Percentiles rank a stretch among this genome's conserved stretches.
These are phyloP conservation scores for Aspergillus piperis DNA, from an alignment of 2,329 filamentous ascomycete genomes.

Conservation along the genomic window DNA sequence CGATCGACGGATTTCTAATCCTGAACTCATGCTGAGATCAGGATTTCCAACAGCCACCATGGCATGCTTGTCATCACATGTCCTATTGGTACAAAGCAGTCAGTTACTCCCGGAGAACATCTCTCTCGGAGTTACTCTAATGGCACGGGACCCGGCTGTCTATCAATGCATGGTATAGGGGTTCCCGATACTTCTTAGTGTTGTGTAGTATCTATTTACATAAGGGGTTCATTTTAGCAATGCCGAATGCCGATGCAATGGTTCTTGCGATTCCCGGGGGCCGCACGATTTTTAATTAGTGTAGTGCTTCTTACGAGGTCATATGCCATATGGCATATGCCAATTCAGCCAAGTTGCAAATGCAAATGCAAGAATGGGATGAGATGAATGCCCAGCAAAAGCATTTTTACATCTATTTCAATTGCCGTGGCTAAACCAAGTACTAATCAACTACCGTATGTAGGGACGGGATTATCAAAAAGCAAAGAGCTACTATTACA, in stretches of 20 bases:
- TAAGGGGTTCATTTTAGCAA: not conserved
- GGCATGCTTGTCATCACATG: no score
- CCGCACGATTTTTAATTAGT: not conserved
- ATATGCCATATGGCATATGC: not conserved
- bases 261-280: not conserved
- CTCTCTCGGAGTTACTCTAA: not conserved
- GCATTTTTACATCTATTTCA: no score
- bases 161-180: not conserved
- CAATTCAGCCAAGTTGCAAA: not conserved
- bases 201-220: not conserved
- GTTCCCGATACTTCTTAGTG: not conserved
- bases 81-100: not conserved
- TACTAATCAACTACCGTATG: no score
- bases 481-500: no score
- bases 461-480: no score
- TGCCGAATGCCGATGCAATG: not conserved
- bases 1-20: not conserved
- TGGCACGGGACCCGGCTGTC: not conserved
- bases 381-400: not conserved
- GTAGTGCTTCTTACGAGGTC: not conserved
- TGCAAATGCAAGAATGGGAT: slow-evolving; percentile 1
- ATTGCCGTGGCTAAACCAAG: no score
- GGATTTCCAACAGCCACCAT: not conserved
- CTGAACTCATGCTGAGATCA: slow-evolving; percentile 1
- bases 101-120: not conserved